phyloP scores from a whole-genome alignment of 352 stramenopile species.

The Pythium periplocum region DNA sequence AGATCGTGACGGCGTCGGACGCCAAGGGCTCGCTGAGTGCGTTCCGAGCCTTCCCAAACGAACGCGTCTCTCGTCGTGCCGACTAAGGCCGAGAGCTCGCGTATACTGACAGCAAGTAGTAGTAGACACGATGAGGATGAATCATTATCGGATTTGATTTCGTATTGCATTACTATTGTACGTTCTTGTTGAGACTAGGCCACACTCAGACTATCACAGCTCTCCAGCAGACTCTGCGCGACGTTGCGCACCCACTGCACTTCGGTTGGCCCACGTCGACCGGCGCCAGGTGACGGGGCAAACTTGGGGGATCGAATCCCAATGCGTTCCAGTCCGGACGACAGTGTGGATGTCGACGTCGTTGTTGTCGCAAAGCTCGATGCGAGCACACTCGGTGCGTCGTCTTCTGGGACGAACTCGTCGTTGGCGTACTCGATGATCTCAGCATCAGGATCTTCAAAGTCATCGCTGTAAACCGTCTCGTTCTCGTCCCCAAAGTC shows the following conservation, averaged over 20 bases:
- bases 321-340: neutral
- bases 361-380: no score
- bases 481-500: constrained; percentile 60
- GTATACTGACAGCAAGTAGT: neutral
- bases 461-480: constrained; percentile 79
- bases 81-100: neutral
- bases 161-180: no score
- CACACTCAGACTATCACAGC: constrained; percentile 36
- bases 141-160: no score
- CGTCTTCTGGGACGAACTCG: constrained; percentile 43
- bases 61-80: constrained; percentile 16
- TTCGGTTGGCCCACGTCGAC: constrained; percentile 29
- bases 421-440: constrained; percentile 76
- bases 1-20: constrained; percentile 18
- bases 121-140: no score
- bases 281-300: constrained; percentile 10
- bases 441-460: constrained; percentile 71
- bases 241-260: constrained; percentile 72
- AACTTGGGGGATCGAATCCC: constrained; percentile 12
- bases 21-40: constrained; percentile 25
- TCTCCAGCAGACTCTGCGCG: constrained; percentile 61
- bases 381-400: constrained; percentile 7
- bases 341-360: neutral
- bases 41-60: constrained; percentile 54
- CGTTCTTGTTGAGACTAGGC: constrained; percentile 1